Percentiles rank a stretch among this genome's conserved stretches.
Conservation (phyloP, 192 early-diverging fungal species). For the Coemansia sp. region DNA sequence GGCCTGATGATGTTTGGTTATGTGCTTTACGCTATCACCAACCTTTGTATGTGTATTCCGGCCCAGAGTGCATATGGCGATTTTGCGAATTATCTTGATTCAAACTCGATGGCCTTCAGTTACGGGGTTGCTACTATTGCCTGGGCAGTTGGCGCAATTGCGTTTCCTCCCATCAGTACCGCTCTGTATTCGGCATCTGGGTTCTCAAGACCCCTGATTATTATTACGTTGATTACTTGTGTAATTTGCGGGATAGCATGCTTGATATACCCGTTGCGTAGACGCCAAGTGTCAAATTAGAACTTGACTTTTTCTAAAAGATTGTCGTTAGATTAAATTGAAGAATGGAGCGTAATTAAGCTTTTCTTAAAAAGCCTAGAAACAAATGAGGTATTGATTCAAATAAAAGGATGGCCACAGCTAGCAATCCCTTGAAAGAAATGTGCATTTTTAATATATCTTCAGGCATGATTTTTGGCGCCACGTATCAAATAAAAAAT, state of each 20-base stretch:
- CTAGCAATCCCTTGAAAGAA: too few species aligned
- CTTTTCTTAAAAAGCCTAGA: background rate
- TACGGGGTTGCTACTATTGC: constrained; percentile 23
- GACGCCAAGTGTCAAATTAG: background rate
- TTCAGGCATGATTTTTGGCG: background rate
- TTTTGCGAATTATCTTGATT: constrained; percentile 24
- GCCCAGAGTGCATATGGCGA: constrained; percentile 39
- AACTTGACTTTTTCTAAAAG: background rate
- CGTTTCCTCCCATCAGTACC: constrained; percentile 26
- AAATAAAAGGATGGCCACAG: too few species aligned
- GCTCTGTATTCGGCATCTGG: constrained; percentile 25
- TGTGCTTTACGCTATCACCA: constrained; percentile 21
- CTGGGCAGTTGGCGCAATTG: constrained; percentile 28
- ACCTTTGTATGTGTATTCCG: constrained; percentile 32
- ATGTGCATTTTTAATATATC: background rate
- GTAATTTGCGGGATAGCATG: constrained; percentile 14
- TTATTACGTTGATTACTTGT: constrained; percentile 2
- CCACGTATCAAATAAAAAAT: constrained; percentile 2
- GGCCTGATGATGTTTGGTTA: constrained; percentile 34
- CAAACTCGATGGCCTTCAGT: constrained; percentile 28
- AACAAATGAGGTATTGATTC: too few species aligned
- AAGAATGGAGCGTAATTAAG: background rate
- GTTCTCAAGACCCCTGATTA: constrained; percentile 21
- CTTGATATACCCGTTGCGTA: constrained; percentile 8
- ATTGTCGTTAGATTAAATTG: background rate